phyloP scores from a whole-genome alignment of 306 rosid species.

The Lotus japonicus region DNA sequence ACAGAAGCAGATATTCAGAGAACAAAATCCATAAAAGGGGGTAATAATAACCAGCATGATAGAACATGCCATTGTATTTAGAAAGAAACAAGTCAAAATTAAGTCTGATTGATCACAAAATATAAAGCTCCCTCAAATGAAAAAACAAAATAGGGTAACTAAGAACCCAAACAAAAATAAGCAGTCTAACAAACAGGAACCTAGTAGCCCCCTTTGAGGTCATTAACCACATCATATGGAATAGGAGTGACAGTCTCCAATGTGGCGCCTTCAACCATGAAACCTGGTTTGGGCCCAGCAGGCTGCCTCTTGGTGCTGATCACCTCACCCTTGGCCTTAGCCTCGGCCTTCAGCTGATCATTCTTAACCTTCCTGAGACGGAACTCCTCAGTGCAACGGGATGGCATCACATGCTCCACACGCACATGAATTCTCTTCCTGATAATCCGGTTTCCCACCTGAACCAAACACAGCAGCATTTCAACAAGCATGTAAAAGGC shows the following conservation, averaged over 20 bases:
- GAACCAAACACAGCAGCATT: background rate
- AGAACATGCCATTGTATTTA: constrained; percentile 10
- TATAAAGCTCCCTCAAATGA: background rate
- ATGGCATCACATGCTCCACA: constrained; percentile 83
- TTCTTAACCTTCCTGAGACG: constrained; percentile 64
- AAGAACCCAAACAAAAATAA: background rate
- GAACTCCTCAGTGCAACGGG: constrained; percentile 79
- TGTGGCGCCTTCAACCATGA: constrained; percentile 82
- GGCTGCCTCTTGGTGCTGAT: constrained; percentile 94
- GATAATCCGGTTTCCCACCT: constrained; percentile 78
- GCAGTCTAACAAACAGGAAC: background rate
- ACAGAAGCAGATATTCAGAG: too few species aligned
- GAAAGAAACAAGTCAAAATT: constrained; percentile 8
- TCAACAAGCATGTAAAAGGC: background rate
- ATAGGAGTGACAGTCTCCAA: constrained; percentile 94
- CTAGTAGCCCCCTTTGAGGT: constrained; percentile 93
- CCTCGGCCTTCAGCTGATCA: constrained; percentile 70
- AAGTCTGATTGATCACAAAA: constrained; percentile 12
- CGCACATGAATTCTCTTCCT: constrained; percentile 91
- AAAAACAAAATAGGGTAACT: background rate
- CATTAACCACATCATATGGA: constrained; percentile 93
- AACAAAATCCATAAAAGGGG: too few species aligned
- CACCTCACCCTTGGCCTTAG: constrained; percentile 64
- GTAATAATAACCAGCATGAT: background rate
- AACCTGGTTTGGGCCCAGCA: constrained; percentile 86